Evolutionary conservation across 2,329 filamentous ascomycete species (phyloP).

Genomic region (Talaromyces sp.): DNA sequence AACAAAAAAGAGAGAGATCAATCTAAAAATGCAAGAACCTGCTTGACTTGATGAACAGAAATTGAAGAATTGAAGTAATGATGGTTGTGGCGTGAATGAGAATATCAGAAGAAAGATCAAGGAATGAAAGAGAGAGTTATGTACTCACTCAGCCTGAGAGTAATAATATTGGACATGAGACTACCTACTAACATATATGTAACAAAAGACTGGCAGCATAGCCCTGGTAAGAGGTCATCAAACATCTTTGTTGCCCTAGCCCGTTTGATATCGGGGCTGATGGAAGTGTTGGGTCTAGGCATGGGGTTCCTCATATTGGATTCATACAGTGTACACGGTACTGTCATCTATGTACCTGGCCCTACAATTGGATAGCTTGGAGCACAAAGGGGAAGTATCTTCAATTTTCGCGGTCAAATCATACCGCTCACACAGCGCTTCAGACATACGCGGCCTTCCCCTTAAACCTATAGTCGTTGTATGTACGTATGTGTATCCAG

Average conservation of each 20-base stretch:
- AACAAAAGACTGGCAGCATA: background rate
- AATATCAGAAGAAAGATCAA: background rate
- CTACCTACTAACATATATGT: constrained; percentile 9
- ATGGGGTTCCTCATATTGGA: background rate
- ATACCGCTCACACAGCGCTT: background rate
- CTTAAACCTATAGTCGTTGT: background rate
- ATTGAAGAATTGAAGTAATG: background rate
- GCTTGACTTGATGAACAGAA: constrained; percentile 4
- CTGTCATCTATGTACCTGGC: background rate
- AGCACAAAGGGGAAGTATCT: background rate
- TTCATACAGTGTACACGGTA: background rate
- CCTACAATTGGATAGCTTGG: background rate
- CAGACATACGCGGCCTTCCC: background rate
- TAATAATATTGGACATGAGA: too few relatives aligned
- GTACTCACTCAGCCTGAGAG: background rate
- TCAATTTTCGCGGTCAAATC: background rate
- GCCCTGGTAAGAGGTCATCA: constrained; percentile 9
- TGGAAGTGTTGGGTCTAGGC: background rate
- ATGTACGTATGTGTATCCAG: background rate
- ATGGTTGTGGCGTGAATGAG: background rate
- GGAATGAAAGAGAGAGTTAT: background rate
- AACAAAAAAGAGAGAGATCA: background rate
- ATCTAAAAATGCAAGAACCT: background rate
- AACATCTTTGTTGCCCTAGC: constrained; percentile 2
- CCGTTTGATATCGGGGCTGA: constrained; percentile 3